Percentiles rank a stretch among this genome's conserved stretches.
These are phyloP conservation scores for Ricinus communis DNA, from an alignment of 345 rosid genomes.

Conservation along the genomic window DNA sequence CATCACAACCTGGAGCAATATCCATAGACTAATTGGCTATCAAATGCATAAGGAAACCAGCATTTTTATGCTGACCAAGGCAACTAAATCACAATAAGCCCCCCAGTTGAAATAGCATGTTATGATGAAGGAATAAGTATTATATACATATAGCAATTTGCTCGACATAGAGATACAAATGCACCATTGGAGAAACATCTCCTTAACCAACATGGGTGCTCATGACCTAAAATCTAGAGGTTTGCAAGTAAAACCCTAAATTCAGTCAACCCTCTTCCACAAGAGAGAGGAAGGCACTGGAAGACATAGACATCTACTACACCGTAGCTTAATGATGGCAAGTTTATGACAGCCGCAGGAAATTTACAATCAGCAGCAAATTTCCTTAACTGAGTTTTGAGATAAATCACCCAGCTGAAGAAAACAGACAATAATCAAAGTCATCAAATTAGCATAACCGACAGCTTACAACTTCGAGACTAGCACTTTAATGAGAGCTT, in stretches of 20 bases:
- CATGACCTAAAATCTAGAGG: slow-evolving; percentile 2
- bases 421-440: not conserved
- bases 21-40: slow-evolving; percentile 12
- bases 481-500: not conserved
- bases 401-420: not conserved
- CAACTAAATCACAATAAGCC: not conserved
- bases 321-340: not conserved
- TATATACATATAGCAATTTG: not conserved
- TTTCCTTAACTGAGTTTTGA: not conserved
- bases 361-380: not conserved
- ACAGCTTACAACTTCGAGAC: slow-evolving; percentile 1
- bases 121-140: not conserved
- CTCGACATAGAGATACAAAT: not conserved
- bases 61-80: not conserved
- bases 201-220: not conserved
- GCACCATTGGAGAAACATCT: not conserved
- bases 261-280: not conserved
- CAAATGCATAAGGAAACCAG: slow-evolving; percentile 20
- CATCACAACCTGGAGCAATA: slow-evolving; percentile 74
- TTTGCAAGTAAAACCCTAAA: slow-evolving; percentile 12
- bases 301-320: not conserved
- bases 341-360: not conserved
- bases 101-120: not conserved
- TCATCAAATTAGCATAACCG: not conserved
- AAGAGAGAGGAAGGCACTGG: not conserved